These are phyloP conservation scores for Epicoccum sorghinum DNA, from an alignment of 2,329 filamentous ascomycete genomes.

Conservation along the genomic window DNA sequence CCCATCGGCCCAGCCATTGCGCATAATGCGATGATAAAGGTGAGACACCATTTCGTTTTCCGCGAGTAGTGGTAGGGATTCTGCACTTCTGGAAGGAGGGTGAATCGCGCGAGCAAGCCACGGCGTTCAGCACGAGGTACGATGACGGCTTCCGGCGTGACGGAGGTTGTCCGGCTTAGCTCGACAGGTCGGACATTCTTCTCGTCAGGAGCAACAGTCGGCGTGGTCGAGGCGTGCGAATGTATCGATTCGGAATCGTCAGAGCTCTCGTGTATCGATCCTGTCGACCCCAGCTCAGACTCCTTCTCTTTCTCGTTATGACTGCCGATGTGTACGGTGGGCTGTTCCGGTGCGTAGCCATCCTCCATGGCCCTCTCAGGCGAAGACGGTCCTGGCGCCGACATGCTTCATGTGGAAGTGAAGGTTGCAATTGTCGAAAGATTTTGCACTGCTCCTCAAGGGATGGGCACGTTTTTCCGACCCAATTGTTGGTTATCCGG, in stretches of 20 bases:
- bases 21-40: constrained; percentile 75
- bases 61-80: constrained; percentile 75
- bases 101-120: constrained; percentile 73
- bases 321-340: background rate
- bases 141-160: constrained; percentile 49
- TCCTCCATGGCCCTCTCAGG: constrained; percentile 5
- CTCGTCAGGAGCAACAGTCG: constrained; percentile 25
- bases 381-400: constrained; percentile 4
- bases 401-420: constrained; percentile 8
- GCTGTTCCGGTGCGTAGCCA: constrained; percentile 10
- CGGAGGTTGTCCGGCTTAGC: constrained; percentile 38
- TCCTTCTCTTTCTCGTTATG: constrained; percentile 8
- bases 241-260: constrained; percentile 9
- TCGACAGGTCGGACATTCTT: constrained; percentile 22
- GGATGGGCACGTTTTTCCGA: constrained; percentile 4
- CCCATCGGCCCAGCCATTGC: constrained; percentile 82
- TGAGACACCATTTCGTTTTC: constrained; percentile 84
- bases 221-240: constrained; percentile 30
- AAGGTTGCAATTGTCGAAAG: background rate
- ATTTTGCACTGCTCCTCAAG: background rate
- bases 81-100: constrained; percentile 79
- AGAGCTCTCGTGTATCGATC: constrained; percentile 9
- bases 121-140: constrained; percentile 64
- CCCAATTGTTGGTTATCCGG: constrained; percentile 12
- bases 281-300: background rate